Evolutionary conservation across 1,284 basidiomycete genomes (phyloP).

Genomic region (Boletus smithii): DNA sequence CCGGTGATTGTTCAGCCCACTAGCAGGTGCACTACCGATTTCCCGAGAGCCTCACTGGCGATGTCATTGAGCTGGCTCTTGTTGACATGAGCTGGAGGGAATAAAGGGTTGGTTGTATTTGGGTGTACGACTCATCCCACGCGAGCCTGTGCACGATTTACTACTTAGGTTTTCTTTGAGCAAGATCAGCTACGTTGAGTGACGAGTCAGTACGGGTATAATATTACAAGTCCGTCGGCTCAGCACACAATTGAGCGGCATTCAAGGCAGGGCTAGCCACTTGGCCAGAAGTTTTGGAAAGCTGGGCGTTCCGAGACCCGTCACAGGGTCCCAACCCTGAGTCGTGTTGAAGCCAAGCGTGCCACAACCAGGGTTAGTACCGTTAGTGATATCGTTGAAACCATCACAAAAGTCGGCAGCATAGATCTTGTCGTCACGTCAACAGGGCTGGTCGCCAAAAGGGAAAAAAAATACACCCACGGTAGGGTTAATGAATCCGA

Average conservation of each 20-base stretch:
- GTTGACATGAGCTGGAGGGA: too few species aligned
- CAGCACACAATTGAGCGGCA: neutral
- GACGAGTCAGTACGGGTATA: too few species aligned
- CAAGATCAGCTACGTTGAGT: too few species aligned
- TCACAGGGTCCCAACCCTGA: constrained; percentile 41
- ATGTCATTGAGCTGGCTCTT: too few species aligned
- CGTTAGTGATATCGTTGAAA: constrained; percentile 46
- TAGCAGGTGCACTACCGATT: too few species aligned
- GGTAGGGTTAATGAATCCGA: constrained; percentile 41
- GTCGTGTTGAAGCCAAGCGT: constrained; percentile 37
- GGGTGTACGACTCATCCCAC: too few species aligned
- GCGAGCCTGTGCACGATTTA: too few species aligned
- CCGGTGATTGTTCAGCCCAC: too few species aligned
- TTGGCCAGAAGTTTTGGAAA: constrained; percentile 24
- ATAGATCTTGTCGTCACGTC: constrained; percentile 26
- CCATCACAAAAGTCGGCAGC: constrained; percentile 16
- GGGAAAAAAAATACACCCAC: constrained; percentile 19
- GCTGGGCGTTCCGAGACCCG: constrained; percentile 37
- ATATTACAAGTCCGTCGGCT: too few species aligned
- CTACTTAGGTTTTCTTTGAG: too few species aligned
- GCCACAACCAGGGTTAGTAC: constrained; percentile 42
- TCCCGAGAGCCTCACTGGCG: too few species aligned
- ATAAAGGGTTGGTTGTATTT: too few species aligned
- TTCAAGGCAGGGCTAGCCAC: constrained; percentile 25
- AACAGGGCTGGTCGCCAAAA: neutral